Evolutionary conservation across 1,139 yeast species (phyloP).

Genomic region (Taphrina pruni): DNA sequence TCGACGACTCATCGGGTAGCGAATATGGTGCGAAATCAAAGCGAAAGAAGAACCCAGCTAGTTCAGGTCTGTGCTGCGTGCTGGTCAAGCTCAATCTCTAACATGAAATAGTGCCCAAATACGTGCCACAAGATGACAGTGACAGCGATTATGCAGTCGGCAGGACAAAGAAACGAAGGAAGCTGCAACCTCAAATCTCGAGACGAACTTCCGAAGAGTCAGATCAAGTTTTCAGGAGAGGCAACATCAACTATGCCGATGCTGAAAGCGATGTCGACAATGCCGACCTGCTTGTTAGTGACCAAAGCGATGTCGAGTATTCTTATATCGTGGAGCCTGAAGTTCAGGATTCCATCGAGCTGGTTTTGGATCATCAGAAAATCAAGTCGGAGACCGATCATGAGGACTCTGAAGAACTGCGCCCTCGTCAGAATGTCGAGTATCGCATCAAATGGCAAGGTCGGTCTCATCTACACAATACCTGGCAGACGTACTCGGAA

Average conservation of each 20-base stretch:
- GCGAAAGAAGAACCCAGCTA: slow-evolving; percentile 6
- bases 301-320: slow-evolving; percentile 31
- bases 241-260: slow-evolving; percentile 35
- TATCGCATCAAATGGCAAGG: slow-evolving; percentile 76
- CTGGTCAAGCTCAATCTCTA: background rate
- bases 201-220: slow-evolving; percentile 21
- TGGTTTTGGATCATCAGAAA: slow-evolving; percentile 41
- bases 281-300: slow-evolving; percentile 26
- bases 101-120: background rate
- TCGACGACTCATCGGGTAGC: slow-evolving; percentile 28
- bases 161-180: slow-evolving; percentile 28
- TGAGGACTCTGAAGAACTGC: slow-evolving; percentile 15
- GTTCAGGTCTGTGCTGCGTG: slow-evolving; percentile 5
- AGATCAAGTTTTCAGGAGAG: slow-evolving; percentile 22
- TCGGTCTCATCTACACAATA: slow-evolving; percentile 88
- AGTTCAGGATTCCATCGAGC: slow-evolving; percentile 34
- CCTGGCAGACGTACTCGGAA: slow-evolving; percentile 81
- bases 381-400: slow-evolving; percentile 10
- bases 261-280: slow-evolving; percentile 32
- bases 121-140: slow-evolving; percentile 17
- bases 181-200: slow-evolving; percentile 7
- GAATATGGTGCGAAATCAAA: slow-evolving; percentile 17
- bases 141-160: slow-evolving; percentile 35
- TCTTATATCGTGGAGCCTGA: slow-evolving; percentile 27
- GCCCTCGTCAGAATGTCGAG: slow-evolving; percentile 28